phyloP scores from a whole-genome alignment of 2,329 filamentous ascomycete species.

The Colletotrichum graminicola region DNA sequence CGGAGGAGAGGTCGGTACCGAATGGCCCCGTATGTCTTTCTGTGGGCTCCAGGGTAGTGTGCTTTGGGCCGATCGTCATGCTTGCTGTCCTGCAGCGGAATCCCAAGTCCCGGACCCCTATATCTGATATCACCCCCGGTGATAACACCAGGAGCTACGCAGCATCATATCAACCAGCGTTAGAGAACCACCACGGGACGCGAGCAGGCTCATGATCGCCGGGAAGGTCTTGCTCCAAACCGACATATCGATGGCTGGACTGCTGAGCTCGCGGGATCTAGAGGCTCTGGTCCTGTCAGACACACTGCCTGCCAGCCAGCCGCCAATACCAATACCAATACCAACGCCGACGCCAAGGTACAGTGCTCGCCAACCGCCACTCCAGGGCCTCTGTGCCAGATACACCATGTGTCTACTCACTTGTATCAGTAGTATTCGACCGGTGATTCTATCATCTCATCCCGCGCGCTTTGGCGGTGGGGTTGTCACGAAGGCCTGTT shows the following conservation, averaged over 20 bases:
- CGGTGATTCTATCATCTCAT: constrained; percentile 38
- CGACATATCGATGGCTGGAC: not conserved
- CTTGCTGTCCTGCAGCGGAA: constrained; percentile 42
- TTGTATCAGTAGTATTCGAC: constrained; percentile 2
- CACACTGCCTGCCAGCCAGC: not conserved
- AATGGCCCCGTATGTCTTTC: constrained; percentile 25
- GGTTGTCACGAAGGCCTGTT: constrained; percentile 38
- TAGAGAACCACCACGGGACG: not conserved
- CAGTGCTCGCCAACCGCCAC: constrained; percentile 6
- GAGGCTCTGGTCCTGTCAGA: not conserved
- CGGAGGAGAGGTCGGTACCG: constrained; percentile 32
- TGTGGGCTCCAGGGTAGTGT: constrained; percentile 20
- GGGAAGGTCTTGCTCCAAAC: not conserved
- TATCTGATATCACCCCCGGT: constrained; percentile 39
- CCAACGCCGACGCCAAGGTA: not conserved
- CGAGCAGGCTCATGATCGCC: no score
- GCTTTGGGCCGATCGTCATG: constrained; percentile 41
- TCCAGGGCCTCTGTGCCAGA: not conserved
- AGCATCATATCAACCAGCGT: not conserved
- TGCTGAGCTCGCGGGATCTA: constrained; percentile 16
- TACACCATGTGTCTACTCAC: not conserved
- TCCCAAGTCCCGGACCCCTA: constrained; percentile 38
- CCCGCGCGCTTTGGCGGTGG: constrained; percentile 40
- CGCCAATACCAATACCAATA: no score
- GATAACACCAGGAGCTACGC: constrained; percentile 22